These are phyloP conservation scores for Irpex sp. DNA, from an alignment of 1,284 basidiomycete genomes.

Conservation along the genomic window DNA sequence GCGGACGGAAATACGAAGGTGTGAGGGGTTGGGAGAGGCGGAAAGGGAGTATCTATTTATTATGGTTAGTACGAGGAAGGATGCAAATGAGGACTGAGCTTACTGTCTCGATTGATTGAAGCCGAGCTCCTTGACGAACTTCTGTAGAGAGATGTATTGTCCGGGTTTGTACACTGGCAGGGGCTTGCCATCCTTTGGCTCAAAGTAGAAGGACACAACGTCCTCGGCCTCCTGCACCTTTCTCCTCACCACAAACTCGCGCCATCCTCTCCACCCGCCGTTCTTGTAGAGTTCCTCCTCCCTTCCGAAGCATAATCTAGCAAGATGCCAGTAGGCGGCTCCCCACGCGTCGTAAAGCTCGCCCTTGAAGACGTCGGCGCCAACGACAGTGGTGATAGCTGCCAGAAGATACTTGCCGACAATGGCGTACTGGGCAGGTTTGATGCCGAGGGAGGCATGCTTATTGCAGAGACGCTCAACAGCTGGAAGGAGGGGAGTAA, in stretches of 20 bases:
- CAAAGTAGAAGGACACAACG: constrained; percentile 24
- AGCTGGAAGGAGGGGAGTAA: constrained; percentile 21
- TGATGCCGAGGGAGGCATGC: constrained; percentile 23
- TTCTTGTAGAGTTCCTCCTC: constrained; percentile 22
- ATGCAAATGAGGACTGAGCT: background rate
- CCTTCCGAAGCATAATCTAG: constrained; percentile 23
- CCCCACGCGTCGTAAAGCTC: constrained; percentile 23
- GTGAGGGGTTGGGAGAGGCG: constrained; percentile 18
- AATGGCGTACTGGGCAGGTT: constrained; percentile 21
- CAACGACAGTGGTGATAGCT: constrained; percentile 21
- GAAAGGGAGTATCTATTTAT: constrained; percentile 18
- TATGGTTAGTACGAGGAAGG: too few relatives aligned
- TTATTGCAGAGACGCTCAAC: constrained; percentile 26
- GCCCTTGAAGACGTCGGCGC: constrained; percentile 16
- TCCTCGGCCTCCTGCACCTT: constrained; percentile 22
- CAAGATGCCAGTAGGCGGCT: constrained; percentile 25
- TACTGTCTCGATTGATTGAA: constrained; percentile 20
- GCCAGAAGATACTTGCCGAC: constrained; percentile 21
- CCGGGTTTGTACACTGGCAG: constrained; percentile 20
- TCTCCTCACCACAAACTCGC: constrained; percentile 21
- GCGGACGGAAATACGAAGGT: constrained; percentile 26
- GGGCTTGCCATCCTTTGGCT: constrained; percentile 19
- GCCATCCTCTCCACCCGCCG: constrained; percentile 23
- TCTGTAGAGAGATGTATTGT: constrained; percentile 24
- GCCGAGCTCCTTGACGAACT: constrained; percentile 18